Evolutionary conservation across 139 green algal genomes (phyloP), one percentile per base, ranked within the genome.

Genomic region (Edaphochlamys debaryana): DNA sequence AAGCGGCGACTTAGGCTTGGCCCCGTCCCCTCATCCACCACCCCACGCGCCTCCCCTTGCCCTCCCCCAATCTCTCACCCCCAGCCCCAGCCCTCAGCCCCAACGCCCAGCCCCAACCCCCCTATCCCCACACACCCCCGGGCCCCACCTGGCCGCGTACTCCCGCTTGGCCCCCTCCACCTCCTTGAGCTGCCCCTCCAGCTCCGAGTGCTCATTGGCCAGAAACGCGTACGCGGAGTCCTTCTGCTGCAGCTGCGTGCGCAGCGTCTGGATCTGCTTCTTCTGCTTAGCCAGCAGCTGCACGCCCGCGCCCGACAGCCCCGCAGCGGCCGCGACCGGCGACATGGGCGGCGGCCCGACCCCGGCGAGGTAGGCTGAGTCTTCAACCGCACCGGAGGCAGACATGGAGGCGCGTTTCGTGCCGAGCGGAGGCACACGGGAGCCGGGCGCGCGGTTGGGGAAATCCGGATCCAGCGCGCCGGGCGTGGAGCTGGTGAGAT

Each of bases 151-250:
- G n/a, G 82, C 83, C 13, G 85, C 85, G 52, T 88, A 92, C 69
- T 88, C 89, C 40, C 83, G 64, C 54, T 79, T 73, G 73, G 88
- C 72, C 27, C 79, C 38, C 77, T 90, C 89, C 36, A 63, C 80
- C 70, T 89, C 86, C 76, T 88, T 86, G 37, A 90, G 72, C 54
- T 80, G 75, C 48, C 30, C 69, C 64, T 90, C 86, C 45, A 90
- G 70, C 40, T 90, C 81, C 19, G 22, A 20, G 37, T 88, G 83
- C 50, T 90, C 86, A 32, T 72, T 84, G 19, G 50, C 56, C 25
- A 83, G 63, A 64, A 83, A 83, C 22, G 64, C 45, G 48, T 83
- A 83, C 64, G 77, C 77, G 40, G 29, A 52, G 45, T 83, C 77
- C 64, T 83, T 83, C 77, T 83, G 77, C 36, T 74, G 63, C 63